A percentile compares a stretch with the other conserved stretches of the same genome.
These are phyloP conservation scores for Colletotrichum incanum DNA, from an alignment of 2,329 filamentous ascomycete genomes.

Conservation along the genomic window DNA sequence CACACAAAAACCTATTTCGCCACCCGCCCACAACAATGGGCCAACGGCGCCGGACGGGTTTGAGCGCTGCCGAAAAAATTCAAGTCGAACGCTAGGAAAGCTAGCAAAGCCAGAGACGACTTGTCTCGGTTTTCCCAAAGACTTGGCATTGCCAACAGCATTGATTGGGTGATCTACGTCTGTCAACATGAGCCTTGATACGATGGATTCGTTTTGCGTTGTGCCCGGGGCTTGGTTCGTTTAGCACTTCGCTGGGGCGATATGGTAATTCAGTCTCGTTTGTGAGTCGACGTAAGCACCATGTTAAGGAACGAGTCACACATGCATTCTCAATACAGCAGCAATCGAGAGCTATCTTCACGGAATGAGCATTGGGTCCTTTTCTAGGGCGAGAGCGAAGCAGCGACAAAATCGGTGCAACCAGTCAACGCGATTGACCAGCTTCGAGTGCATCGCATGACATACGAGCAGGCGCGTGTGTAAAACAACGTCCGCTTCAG, in stretches of 20 bases:
- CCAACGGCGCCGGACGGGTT: conserved; percentile 3
- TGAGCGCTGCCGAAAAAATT: neutral
- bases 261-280: neutral
- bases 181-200: neutral
- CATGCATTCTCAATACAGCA: neutral
- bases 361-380: neutral
- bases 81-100: conserved; percentile 1
- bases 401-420: neutral
- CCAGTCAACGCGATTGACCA: neutral
- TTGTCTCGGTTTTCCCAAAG: conserved; percentile 18
- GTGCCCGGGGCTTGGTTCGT: neutral
- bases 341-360: neutral
- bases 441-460: neutral
- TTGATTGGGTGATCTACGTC: conserved; percentile 36
- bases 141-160: conserved; percentile 1
- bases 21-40: neutral
- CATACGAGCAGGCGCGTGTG: neutral
- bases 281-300: neutral
- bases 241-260: neutral
- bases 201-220: neutral
- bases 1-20: neutral
- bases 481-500: neutral
- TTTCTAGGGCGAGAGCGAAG: neutral
- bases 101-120: neutral
- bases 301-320: neutral